These are phyloP conservation scores for Xylaria sp. DNA, from an alignment of 2,329 filamentous ascomycete genomes.

Conservation along the genomic window DNA sequence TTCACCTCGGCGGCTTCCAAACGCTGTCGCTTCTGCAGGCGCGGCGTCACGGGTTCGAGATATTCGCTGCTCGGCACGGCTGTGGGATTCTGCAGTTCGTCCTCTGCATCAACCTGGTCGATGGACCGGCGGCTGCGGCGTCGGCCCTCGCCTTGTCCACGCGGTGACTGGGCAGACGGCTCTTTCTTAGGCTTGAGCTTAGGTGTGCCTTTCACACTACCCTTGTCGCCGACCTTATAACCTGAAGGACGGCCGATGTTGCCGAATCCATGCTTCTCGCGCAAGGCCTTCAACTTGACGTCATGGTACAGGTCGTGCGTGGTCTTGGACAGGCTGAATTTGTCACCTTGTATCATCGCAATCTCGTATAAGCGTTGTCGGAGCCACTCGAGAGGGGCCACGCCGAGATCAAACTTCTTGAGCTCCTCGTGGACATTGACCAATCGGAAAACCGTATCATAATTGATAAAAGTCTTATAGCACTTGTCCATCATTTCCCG, in stretches of 20 bases:
- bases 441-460: slow-evolving; percentile 67
- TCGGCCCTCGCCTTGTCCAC: slow-evolving; percentile 37
- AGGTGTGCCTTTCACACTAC: slow-evolving; percentile 43
- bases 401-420: slow-evolving; percentile 62
- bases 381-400: slow-evolving; percentile 66
- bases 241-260: slow-evolving; percentile 66
- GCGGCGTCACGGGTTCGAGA: slow-evolving; percentile 46
- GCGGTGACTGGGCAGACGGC: slow-evolving; percentile 21
- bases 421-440: slow-evolving; percentile 65
- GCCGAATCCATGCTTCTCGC: slow-evolving; percentile 64
- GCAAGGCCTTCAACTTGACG: slow-evolving; percentile 59
- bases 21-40: slow-evolving; percentile 48
- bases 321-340: slow-evolving; percentile 62
- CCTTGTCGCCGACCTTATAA: slow-evolving; percentile 54
- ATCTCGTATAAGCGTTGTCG: slow-evolving; percentile 66
- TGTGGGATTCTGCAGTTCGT: slow-evolving; percentile 28
- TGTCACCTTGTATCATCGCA: slow-evolving; percentile 54
- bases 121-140: slow-evolving; percentile 48
- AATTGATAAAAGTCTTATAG: slow-evolving; percentile 56
- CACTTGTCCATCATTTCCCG: slow-evolving; percentile 61
- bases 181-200: slow-evolving; percentile 48
- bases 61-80: slow-evolving; percentile 36
- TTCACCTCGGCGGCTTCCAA: slow-evolving; percentile 35
- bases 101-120: slow-evolving; percentile 47
- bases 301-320: slow-evolving; percentile 68